Conservation (phyloP, 2,329 filamentous ascomycete genomes). For the Drechslerella stenobrocha region DNA sequence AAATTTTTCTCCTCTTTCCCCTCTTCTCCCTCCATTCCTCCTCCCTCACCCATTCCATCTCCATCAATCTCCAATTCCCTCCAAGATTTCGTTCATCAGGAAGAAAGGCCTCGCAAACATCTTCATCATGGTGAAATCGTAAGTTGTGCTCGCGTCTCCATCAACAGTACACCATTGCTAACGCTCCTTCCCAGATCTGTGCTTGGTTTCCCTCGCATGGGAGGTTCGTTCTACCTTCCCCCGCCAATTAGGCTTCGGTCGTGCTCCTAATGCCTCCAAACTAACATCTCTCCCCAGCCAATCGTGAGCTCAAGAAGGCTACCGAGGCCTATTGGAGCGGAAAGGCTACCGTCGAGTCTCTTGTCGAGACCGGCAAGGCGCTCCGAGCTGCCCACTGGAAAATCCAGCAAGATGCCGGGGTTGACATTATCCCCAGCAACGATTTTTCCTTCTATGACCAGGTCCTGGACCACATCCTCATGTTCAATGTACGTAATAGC, state of each 20-base stretch:
- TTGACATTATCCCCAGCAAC: conserved; percentile 97
- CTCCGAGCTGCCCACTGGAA: conserved; percentile 97
- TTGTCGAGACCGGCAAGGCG: conserved; percentile 92
- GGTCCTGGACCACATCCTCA: conserved; percentile 91
- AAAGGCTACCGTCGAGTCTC: conserved; percentile 88
- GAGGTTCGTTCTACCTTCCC: conserved; percentile 58
- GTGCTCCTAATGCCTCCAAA: not conserved
- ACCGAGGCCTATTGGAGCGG: conserved; percentile 97
- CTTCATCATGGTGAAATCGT: conserved; percentile 66
- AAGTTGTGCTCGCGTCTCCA: conserved; percentile 54
- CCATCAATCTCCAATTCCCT: conserved; percentile 24
- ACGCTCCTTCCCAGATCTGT: conserved; percentile 62
- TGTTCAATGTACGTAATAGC: conserved; percentile 11
- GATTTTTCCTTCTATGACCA: conserved; percentile 99
- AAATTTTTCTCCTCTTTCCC: conserved; percentile 47
- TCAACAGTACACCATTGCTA: conserved; percentile 19
- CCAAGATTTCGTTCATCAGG: conserved; percentile 46
- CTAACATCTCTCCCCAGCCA: conserved; percentile 57
- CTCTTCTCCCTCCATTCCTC: conserved; percentile 45
- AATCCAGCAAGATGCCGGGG: conserved; percentile 98
- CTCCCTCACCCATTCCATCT: conserved; percentile 22
- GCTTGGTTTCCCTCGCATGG: conserved; percentile 99
- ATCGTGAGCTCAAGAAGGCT: conserved; percentile 99
- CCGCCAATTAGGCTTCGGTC: conserved; percentile 22
- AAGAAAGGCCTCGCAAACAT: conserved; percentile 44